Evolutionary conservation across 2,329 filamentous ascomycete genomes (phyloP).

Genomic region (Eutypa lata): DNA sequence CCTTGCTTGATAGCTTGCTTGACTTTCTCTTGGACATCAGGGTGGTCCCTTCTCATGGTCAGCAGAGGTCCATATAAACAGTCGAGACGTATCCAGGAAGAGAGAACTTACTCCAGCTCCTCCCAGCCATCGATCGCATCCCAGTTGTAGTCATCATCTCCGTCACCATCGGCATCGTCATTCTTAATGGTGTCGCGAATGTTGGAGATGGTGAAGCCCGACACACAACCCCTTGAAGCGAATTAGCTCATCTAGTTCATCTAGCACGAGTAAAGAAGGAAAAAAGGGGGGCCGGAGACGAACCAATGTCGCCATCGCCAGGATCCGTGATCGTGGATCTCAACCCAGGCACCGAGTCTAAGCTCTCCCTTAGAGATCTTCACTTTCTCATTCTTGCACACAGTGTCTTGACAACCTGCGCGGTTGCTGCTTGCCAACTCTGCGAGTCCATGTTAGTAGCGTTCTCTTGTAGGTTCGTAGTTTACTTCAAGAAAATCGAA

Average conservation of each 20-base stretch:
- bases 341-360: slow-evolving; percentile 72
- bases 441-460: slow-evolving; percentile 34
- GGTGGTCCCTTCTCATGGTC: slow-evolving; percentile 37
- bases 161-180: slow-evolving; percentile 30
- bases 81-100: background rate
- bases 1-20: slow-evolving; percentile 69
- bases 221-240: slow-evolving; percentile 75
- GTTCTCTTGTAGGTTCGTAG: background rate
- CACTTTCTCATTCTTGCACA: slow-evolving; percentile 65
- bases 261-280: slow-evolving; percentile 1
- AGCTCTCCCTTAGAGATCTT: slow-evolving; percentile 81
- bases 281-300: slow-evolving; percentile 23
- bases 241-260: slow-evolving; percentile 2
- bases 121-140: slow-evolving; percentile 78
- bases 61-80: slow-evolving; percentile 2
- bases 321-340: slow-evolving; percentile 55
- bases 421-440: slow-evolving; percentile 70
- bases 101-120: slow-evolving; percentile 54
- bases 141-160: slow-evolving; percentile 51
- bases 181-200: slow-evolving; percentile 55
- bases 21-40: slow-evolving; percentile 71
- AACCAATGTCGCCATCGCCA: slow-evolving; percentile 90
- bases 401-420: slow-evolving; percentile 68
- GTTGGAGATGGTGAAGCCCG: slow-evolving; percentile 68
- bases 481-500: no score